Conservation (phyloP, 371 early-diverging fungal genomes). For the Apophysomyces ossiformis region DNA sequence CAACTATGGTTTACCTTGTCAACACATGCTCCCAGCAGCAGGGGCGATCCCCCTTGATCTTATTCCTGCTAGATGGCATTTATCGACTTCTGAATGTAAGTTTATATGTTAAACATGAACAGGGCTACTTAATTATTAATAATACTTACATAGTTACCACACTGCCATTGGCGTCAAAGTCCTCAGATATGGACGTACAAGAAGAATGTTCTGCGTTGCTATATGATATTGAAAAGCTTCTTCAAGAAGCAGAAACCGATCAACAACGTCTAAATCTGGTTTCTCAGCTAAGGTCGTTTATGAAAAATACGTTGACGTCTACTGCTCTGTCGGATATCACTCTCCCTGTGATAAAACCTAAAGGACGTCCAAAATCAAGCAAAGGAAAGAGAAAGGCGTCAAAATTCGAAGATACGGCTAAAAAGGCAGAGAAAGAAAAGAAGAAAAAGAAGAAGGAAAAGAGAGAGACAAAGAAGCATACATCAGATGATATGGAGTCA, state of each 20-base stretch:
- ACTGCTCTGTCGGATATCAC: not conserved
- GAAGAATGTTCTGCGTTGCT: not conserved
- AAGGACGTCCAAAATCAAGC: slow-evolving; percentile 1
- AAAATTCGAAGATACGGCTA: slow-evolving; percentile 1
- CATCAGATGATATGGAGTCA: not conserved
- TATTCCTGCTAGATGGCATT: not conserved
- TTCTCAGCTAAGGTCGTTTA: not conserved
- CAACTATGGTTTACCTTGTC: slow-evolving; percentile 4
- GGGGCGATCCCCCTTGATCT: slow-evolving; percentile 1
- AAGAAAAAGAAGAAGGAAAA: not conserved
- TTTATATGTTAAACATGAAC: not conserved
- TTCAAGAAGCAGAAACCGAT: slow-evolving; percentile 5
- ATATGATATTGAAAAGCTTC: not conserved
- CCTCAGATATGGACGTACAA: not conserved
- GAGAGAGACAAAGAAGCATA: not conserved
- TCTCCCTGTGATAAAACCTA: not conserved
- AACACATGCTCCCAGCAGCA: not conserved
- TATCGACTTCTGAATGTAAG: slow-evolving; percentile 6
- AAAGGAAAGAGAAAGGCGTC: slow-evolving; percentile 2
- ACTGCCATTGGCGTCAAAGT: not conserved
- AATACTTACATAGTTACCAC: not conserved
- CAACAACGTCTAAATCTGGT: not conserved
- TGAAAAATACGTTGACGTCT: not conserved
- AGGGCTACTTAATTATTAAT: not conserved
- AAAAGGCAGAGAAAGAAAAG: not conserved